These are phyloP conservation scores for Xylaria castorea DNA, from an alignment of 495 filamentous ascomycete species.

Conservation along the genomic window DNA sequence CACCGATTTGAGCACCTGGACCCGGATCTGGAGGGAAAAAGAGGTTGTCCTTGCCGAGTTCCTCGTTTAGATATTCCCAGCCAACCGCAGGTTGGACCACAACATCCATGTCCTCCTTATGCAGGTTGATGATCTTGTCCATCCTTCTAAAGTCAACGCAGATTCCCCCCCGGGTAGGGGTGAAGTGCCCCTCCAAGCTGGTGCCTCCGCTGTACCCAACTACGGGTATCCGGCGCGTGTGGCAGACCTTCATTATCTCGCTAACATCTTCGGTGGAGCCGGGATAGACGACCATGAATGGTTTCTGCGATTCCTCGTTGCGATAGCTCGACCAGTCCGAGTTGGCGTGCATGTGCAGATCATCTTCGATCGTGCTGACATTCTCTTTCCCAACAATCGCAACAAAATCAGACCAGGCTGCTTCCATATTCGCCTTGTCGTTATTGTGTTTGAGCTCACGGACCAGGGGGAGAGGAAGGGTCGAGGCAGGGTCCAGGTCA, in stretches of 20 bases:
- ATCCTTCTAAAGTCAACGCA: constrained; percentile 79
- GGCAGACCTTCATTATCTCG: constrained; percentile 76
- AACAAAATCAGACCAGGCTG: constrained; percentile 91
- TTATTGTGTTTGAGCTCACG: constrained; percentile 72
- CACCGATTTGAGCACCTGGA: constrained; percentile 86
- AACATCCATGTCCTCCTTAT: constrained; percentile 80
- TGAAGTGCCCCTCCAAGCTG: constrained; percentile 80
- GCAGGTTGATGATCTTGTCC: constrained; percentile 72
- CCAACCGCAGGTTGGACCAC: constrained; percentile 83
- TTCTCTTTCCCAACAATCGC: constrained; percentile 83
- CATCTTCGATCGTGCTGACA: constrained; percentile 74
- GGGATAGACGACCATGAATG: constrained; percentile 72
- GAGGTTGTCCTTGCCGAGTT: constrained; percentile 67
- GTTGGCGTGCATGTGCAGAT: constrained; percentile 75
- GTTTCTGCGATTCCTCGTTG: constrained; percentile 48
- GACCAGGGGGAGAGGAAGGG: constrained; percentile 68
- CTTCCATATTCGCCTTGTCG: constrained; percentile 78
- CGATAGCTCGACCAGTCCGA: constrained; percentile 91
- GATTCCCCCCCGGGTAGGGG: constrained; percentile 75
- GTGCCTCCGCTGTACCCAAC: constrained; percentile 80
- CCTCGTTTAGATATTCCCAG: constrained; percentile 80
- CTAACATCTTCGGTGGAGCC: constrained; percentile 72
- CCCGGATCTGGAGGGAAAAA: constrained; percentile 89
- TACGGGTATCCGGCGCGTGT: constrained; percentile 71
- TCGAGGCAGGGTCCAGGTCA: constrained; percentile 70